Evolutionary conservation across 208 protist species (phyloP), one percentile per base, ranked within the genome.

Genomic region (Naegleria lovaniensis): DNA sequence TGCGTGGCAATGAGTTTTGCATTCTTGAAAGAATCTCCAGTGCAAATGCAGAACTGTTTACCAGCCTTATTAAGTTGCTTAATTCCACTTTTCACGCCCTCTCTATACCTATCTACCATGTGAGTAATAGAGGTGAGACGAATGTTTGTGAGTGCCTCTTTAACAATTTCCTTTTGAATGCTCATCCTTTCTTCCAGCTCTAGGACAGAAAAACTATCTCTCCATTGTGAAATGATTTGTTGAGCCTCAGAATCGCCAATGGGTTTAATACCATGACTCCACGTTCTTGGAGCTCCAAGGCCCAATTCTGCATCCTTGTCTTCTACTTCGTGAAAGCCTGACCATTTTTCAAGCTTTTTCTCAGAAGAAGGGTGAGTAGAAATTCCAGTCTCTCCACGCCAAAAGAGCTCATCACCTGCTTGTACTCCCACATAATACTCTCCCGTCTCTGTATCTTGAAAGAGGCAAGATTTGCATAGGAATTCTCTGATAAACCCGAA

Each of bases 31-130:
- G 29, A 39, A 38, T 88, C 84, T 58, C 84, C 84, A 22, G 84
- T 88, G 58, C 84, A 88, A 11, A 88, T 88, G 43, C 16, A 58
- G 41, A 88, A n/a, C 38, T 48, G 84, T 88, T 88, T 88, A 29
- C 84, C 84, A 5, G 41, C n/a, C 15, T 52, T 25, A 11, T 33
- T 39, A 0, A 88, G 33, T 88, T 58, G 39, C 6, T 88, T 33
- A 11, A 88, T 39, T 52, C 84, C 84, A 19, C 55, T 29, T 1
- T 39, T 88, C 25, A 88, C 84, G 39, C 84, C 84, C 5, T 88
- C n/a, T 88, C 84, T 29, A 88, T 88, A 88, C 15, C 36, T 0
- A 58, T 88, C 84, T 7, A 88, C 43, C 84, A 88, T 88, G 16
- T 39, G 33, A 33, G 41, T 88, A 29, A n/a, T 88, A 5, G 41